Percentiles rank a stretch among this genome's conserved stretches.
phyloP scores from a whole-genome alignment of 257 asterid species.

The Mitragyna speciosa region DNA sequence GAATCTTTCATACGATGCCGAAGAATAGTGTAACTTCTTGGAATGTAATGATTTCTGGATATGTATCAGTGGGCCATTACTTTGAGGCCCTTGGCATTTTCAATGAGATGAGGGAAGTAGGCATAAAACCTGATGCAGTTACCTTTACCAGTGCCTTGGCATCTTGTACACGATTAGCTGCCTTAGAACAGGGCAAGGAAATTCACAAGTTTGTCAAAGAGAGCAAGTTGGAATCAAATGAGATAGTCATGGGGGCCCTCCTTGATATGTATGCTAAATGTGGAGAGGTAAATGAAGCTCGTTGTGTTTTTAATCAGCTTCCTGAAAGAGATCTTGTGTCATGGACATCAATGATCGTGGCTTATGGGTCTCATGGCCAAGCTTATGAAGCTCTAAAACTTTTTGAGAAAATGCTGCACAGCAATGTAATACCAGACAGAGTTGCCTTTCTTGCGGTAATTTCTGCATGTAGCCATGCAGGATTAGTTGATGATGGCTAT shows the following conservation, averaged over 20 bases:
- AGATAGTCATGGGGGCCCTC: constrained; percentile 69
- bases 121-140: constrained; percentile 56
- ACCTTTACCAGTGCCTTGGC: constrained; percentile 60
- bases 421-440: constrained; percentile 58
- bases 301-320: constrained; percentile 45
- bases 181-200: constrained; percentile 66
- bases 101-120: constrained; percentile 47
- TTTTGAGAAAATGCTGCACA: constrained; percentile 53
- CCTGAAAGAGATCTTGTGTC: constrained; percentile 61
- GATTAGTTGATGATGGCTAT: constrained; percentile 66
- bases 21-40: constrained; percentile 52
- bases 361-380: constrained; percentile 76
- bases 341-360: constrained; percentile 81
- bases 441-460: constrained; percentile 74
- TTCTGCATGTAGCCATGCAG: constrained; percentile 82
- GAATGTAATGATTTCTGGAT: constrained; percentile 86
- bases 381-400: constrained; percentile 57
- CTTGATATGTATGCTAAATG: constrained; percentile 89
- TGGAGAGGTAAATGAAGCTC: constrained; percentile 71
- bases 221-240: constrained; percentile 44
- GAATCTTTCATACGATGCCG: constrained; percentile 37
- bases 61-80: constrained; percentile 63
- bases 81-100: constrained; percentile 62
- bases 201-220: constrained; percentile 44
- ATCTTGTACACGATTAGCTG: constrained; percentile 73